Evolutionary conservation across 768 basidiomycete species (phyloP).

Genomic region (Tulasnella sp.): DNA sequence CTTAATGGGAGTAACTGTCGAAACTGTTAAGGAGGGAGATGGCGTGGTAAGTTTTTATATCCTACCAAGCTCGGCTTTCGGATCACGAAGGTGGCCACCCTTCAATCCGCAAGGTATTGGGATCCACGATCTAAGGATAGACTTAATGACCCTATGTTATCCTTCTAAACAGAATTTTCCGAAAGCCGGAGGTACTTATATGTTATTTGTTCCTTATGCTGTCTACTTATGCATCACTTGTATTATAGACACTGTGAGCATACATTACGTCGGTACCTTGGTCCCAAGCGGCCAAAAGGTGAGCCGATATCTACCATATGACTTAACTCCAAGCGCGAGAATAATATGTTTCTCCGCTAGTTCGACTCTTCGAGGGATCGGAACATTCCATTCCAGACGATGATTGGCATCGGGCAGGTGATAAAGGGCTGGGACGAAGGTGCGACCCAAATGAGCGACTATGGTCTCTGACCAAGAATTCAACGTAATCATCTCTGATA

Average conservation of each 20-base stretch:
- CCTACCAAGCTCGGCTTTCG: background rate
- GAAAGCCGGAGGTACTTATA: conserved; percentile 48
- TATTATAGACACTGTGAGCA: conserved; percentile 47
- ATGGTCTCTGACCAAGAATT: conserved; percentile 14
- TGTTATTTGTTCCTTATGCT: conserved; percentile 10
- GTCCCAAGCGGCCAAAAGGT: background rate
- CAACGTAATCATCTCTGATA: conserved; percentile 23
- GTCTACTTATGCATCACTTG: background rate
- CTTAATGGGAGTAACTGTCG: background rate
- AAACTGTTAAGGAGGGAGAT: background rate
- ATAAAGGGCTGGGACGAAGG: conserved; percentile 92
- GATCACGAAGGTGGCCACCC: no score
- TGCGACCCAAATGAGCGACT: conserved; percentile 22
- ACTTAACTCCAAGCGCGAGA: background rate
- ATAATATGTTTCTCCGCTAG: background rate
- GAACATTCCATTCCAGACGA: conserved; percentile 46
- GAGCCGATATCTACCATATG: no score
- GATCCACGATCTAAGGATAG: background rate
- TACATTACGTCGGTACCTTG: conserved; percentile 74
- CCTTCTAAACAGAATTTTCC: conserved; percentile 51
- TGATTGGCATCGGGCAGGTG: conserved; percentile 74
- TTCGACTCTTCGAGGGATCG: conserved; percentile 30
- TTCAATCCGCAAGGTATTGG: background rate
- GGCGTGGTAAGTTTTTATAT: background rate
- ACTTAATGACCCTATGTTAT: background rate